Conservation (phyloP, 2,329 filamentous ascomycete genomes). For the Alternaria ventricosa region DNA sequence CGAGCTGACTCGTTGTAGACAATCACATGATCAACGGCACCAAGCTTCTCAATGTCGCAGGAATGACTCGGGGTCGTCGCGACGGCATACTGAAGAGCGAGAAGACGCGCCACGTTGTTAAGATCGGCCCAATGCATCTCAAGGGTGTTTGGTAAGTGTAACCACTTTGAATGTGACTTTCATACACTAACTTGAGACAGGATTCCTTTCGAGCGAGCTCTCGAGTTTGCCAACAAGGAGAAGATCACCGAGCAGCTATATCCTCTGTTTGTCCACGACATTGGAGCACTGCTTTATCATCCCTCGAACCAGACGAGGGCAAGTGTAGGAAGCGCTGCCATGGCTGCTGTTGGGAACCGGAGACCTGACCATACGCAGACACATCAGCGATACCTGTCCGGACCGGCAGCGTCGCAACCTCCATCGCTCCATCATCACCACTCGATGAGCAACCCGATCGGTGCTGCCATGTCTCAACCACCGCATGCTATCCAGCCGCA, state of each 20-base stretch:
- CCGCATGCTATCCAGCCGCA: slow-evolving; percentile 68
- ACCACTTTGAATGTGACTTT: background rate
- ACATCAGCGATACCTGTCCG: slow-evolving; percentile 63
- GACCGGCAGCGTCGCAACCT: slow-evolving; percentile 63
- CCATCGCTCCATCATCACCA: slow-evolving; percentile 76
- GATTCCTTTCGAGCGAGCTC: slow-evolving; percentile 97
- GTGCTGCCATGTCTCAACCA: slow-evolving; percentile 69
- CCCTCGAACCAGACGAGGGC: slow-evolving; percentile 85
- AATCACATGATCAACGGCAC: slow-evolving; percentile 99
- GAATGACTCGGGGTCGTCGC: slow-evolving; percentile 94
- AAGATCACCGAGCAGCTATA: slow-evolving; percentile 97
- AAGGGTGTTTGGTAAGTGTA: slow-evolving; percentile 67
- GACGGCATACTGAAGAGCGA: slow-evolving; percentile 98
- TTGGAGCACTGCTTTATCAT: slow-evolving; percentile 90
- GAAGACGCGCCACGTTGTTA: slow-evolving; percentile 94
- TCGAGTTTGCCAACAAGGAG: slow-evolving; percentile 99
- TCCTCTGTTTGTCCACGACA: slow-evolving; percentile 96
- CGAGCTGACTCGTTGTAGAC: slow-evolving; percentile 60
- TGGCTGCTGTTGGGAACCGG: slow-evolving; percentile 76
- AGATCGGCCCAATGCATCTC: slow-evolving; percentile 98
- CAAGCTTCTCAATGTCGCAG: slow-evolving; percentile 93
- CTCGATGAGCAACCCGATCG: slow-evolving; percentile 67
- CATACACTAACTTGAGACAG: slow-evolving; percentile 55
- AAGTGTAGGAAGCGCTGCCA: slow-evolving; percentile 71
- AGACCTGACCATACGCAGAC: slow-evolving; percentile 51